Conservation (phyloP, 495 filamentous ascomycete species). For the Cenococcum geophilum region DNA sequence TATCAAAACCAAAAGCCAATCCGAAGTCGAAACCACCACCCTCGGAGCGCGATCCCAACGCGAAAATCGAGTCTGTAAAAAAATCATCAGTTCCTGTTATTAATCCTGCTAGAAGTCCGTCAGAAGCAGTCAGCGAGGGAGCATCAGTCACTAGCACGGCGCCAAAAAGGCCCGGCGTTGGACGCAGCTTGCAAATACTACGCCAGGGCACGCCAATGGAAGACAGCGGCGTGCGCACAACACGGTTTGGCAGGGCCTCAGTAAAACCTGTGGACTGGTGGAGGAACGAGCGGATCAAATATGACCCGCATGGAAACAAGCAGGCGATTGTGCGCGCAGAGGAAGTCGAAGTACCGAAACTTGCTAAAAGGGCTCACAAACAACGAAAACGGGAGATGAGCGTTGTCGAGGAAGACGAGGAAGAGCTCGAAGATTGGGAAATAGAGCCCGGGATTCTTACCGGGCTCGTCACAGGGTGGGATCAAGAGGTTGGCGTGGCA, state of each 20-base stretch:
- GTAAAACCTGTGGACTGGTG: slow-evolving; percentile 80
- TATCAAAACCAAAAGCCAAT: slow-evolving; percentile 9
- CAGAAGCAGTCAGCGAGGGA: slow-evolving; percentile 5
- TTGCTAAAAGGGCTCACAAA: background rate
- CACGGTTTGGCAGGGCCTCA: slow-evolving; percentile 52
- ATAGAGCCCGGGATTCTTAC: slow-evolving; percentile 51
- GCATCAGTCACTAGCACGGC: slow-evolving; percentile 4
- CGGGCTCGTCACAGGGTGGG: slow-evolving; percentile 54
- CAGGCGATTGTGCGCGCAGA: slow-evolving; percentile 71
- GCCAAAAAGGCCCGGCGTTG: slow-evolving; percentile 48
- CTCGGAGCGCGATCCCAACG: slow-evolving; percentile 15
- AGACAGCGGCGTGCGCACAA: slow-evolving; percentile 43
- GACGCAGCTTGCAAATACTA: slow-evolving; percentile 60
- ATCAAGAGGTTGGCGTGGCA: slow-evolving; percentile 46
- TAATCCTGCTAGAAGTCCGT: slow-evolving; percentile 5
- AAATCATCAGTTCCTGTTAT: background rate
- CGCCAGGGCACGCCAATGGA: slow-evolving; percentile 60
- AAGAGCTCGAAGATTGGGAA: slow-evolving; percentile 56
- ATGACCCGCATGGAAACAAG: slow-evolving; percentile 55
- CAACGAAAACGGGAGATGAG: slow-evolving; percentile 24
- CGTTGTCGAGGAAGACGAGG: slow-evolving; percentile 42
- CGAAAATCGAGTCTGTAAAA: slow-evolving; percentile 6
- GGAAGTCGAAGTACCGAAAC: slow-evolving; percentile 40
- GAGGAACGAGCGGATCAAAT: slow-evolving; percentile 74
- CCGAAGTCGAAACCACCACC: slow-evolving; percentile 27